These are phyloP conservation scores for Pochonia chlamydosporia DNA, from an alignment of 2,329 filamentous ascomycete genomes.

Conservation along the genomic window DNA sequence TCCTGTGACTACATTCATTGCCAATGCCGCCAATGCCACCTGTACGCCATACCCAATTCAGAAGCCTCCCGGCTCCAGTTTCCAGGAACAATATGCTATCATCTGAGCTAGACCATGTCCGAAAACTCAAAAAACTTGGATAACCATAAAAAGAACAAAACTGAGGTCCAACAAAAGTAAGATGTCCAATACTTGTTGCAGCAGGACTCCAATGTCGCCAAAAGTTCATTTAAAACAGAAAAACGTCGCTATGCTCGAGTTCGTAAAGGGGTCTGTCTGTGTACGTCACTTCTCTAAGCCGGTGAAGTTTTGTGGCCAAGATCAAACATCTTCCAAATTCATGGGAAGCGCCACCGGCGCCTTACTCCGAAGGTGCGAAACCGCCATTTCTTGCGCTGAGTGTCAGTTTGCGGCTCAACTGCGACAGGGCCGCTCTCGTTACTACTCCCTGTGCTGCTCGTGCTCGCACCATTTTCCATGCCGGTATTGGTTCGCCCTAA, in stretches of 20 bases:
- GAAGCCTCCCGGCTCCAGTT: background rate
- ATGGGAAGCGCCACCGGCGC: conserved; percentile 6
- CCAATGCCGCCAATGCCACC: background rate
- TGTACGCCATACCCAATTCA: background rate
- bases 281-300: background rate
- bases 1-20: background rate
- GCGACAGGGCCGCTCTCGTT: conserved; percentile 5
- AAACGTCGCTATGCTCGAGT: background rate
- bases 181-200: background rate
- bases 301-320: background rate
- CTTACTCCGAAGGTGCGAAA: conserved; percentile 5
- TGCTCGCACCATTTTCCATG: conserved; percentile 4
- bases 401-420: conserved; percentile 4
- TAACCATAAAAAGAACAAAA: background rate
- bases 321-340: background rate
- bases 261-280: background rate
- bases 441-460: conserved; percentile 10
- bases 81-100: too few relatives aligned
- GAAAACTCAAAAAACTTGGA: too few relatives aligned
- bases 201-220: background rate
- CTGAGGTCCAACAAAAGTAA: background rate
- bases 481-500: conserved; percentile 10
- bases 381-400: conserved; percentile 5
- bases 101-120: too few relatives aligned
- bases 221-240: background rate